A percentile compares a stretch with the other conserved stretches of the same genome.
Conservation (phyloP, 2,329 filamentous ascomycete genomes). For the Fusarium haematococcum region DNA sequence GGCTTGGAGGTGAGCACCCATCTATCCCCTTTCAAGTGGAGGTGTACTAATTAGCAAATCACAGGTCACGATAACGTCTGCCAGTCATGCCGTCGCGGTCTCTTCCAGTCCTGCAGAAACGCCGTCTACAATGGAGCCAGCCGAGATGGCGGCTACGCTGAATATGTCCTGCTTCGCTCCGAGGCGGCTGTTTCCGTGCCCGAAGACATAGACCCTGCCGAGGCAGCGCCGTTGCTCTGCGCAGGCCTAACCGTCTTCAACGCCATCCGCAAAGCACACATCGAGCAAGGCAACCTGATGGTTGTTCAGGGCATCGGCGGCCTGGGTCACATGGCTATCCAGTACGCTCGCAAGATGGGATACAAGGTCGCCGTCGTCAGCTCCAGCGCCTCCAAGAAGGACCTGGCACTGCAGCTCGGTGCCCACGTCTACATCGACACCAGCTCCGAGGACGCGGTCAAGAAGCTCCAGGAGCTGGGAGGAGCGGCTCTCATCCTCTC, state of each 20-base stretch:
- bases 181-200: background rate
- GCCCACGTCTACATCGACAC: background rate
- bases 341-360: background rate
- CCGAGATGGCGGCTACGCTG: background rate
- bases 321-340: background rate
- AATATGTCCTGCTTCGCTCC: background rate
- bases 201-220: background rate
- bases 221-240: background rate
- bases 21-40: background rate
- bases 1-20: background rate
- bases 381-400: background rate
- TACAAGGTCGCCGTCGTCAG: background rate
- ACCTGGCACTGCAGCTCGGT: background rate
- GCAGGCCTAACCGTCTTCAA: background rate
- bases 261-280: background rate
- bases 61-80: background rate
- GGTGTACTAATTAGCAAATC: background rate
- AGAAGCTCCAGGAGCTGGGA: background rate
- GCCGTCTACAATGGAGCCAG: background rate
- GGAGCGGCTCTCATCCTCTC: background rate
- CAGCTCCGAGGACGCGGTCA: background rate
- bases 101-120: background rate
- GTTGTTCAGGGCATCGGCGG: background rate
- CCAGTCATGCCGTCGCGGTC: background rate
- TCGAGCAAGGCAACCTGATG: background rate